Evolutionary conservation across 2,329 filamentous ascomycete genomes (phyloP).

Genomic region (Trichoderma koningii): DNA sequence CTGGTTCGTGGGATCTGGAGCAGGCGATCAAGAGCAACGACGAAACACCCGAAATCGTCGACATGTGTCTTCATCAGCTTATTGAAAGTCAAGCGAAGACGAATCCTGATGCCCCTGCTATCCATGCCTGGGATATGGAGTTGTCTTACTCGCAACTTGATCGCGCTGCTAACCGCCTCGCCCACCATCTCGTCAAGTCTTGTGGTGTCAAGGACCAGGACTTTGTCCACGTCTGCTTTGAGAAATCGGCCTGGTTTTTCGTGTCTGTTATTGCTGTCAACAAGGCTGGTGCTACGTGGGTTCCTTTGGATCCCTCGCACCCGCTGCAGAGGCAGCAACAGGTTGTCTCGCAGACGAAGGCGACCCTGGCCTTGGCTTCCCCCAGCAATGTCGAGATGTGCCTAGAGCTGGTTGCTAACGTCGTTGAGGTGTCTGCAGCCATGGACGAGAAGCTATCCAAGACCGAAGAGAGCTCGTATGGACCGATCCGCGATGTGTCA

Average conservation of each 20-base stretch:
- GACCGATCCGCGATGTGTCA: slow-evolving; percentile 10
- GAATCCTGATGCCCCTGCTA: slow-evolving; percentile 15
- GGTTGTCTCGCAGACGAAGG: slow-evolving; percentile 27
- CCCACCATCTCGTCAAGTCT: slow-evolving; percentile 20
- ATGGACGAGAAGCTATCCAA: slow-evolving; percentile 5
- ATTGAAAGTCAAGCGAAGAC: slow-evolving; percentile 22
- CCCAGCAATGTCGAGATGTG: slow-evolving; percentile 31
- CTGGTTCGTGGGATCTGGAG: slow-evolving; percentile 19
- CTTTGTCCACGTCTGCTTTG: slow-evolving; percentile 36
- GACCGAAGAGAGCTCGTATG: background rate
- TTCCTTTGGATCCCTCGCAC: slow-evolving; percentile 30
- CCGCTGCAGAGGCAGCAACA: slow-evolving; percentile 28
- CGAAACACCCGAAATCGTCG: slow-evolving; percentile 20
- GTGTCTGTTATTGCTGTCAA: slow-evolving; percentile 31
- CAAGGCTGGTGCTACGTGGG: slow-evolving; percentile 31
- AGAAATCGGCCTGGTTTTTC: slow-evolving; percentile 35
- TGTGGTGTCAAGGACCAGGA: slow-evolving; percentile 19
- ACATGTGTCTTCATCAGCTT: slow-evolving; percentile 25
- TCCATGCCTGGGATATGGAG: slow-evolving; percentile 28
- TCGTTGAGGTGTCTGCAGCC: slow-evolving; percentile 26
- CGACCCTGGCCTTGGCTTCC: slow-evolving; percentile 24
- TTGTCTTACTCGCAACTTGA: slow-evolving; percentile 23
- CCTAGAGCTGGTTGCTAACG: slow-evolving; percentile 22
- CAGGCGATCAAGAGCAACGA: slow-evolving; percentile 12
- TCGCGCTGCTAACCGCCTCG: slow-evolving; percentile 21